Evolutionary conservation across 2,329 filamentous ascomycete genomes (phyloP).

Genomic region (Penicillium sp.): DNA sequence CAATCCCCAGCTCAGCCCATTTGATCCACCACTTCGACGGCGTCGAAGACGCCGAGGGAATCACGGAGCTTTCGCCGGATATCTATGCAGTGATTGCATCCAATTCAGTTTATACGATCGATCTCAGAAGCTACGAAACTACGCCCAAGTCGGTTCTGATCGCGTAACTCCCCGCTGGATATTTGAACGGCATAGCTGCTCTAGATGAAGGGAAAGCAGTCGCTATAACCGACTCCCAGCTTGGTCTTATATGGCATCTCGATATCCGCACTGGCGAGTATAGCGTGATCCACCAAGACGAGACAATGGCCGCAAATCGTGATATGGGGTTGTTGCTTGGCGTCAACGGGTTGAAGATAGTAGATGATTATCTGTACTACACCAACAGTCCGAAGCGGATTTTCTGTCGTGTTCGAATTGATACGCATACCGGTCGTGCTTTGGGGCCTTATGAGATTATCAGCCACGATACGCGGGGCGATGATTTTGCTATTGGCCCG

Average conservation of each 20-base stretch:
- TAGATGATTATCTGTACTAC: conserved; percentile 19
- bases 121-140: conserved; percentile 3
- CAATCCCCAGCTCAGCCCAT: conserved; percentile 7
- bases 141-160: conserved; percentile 1
- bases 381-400: conserved; percentile 15
- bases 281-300: conserved; percentile 14
- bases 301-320: conserved; percentile 11
- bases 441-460: conserved; percentile 17
- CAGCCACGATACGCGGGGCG: conserved; percentile 9
- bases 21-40: conserved; percentile 13
- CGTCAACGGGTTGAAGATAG: conserved; percentile 16
- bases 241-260: conserved; percentile 18
- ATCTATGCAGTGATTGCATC: conserved; percentile 18
- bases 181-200: conserved; percentile 17
- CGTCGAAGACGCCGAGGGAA: conserved; percentile 13
- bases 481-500: conserved; percentile 21
- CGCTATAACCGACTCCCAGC: conserved; percentile 16
- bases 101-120: conserved; percentile 20
- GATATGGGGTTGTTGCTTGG: conserved; percentile 11
- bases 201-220: conserved; percentile 10
- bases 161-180: conserved; percentile 14
- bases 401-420: conserved; percentile 22
- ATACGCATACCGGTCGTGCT: conserved; percentile 14
- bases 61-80: conserved; percentile 16
- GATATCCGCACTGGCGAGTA: conserved; percentile 15